Percentiles rank a stretch among this genome's conserved stretches.
Conservation (phyloP, 495 filamentous ascomycete species). For the Astrothelium subdiscretum region DNA sequence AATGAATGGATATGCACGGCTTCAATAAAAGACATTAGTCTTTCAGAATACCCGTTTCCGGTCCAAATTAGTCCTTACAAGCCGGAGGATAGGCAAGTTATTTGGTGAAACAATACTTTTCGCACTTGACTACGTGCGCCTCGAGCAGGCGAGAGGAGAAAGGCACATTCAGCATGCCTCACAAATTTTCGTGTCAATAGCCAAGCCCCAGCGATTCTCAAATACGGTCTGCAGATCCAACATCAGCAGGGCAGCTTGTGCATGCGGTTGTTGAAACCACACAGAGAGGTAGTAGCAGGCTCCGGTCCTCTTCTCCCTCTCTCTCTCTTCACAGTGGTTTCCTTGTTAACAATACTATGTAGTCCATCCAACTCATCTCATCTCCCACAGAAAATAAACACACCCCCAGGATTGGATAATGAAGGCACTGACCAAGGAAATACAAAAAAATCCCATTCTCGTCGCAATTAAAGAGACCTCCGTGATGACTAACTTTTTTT, state of each 20-base stretch:
- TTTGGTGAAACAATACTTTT: neutral
- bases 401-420: neutral
- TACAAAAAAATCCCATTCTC: too few species aligned
- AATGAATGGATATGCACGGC: too few species aligned
- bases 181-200: neutral
- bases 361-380: too few species aligned
- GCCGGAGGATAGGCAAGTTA: neutral
- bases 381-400: too few species aligned
- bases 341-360: too few species aligned
- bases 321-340: neutral
- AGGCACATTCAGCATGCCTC: neutral
- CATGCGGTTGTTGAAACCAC: conserved; percentile 1
- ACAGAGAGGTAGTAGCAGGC: neutral
- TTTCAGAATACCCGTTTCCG: neutral
- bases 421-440: neutral
- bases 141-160: neutral
- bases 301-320: too few species aligned
- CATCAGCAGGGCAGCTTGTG: too few species aligned
- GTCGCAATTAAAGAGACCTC: too few species aligned
- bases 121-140: neutral
- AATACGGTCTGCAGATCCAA: neutral
- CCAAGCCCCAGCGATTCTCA: neutral
- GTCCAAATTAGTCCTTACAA: neutral
- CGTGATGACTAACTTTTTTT: neutral
- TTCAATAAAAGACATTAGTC: neutral